Conservation (phyloP, 2,329 filamentous ascomycete genomes). For the Bipolaris victoriae region DNA sequence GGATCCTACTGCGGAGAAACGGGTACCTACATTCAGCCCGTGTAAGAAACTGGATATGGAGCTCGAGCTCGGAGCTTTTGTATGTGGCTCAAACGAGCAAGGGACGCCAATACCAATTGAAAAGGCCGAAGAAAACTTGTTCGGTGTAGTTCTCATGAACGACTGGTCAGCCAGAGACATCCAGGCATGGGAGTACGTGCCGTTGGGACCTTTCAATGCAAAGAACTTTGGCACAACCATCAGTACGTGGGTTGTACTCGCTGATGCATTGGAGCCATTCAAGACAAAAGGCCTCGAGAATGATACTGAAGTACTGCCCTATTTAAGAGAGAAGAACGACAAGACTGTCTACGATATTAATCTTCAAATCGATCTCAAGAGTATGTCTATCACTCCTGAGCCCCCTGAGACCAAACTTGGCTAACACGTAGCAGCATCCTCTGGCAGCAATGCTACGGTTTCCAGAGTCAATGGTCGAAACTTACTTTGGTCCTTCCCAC, state of each 20-base stretch:
- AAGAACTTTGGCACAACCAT: slow-evolving; percentile 85
- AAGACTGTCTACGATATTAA: slow-evolving; percentile 72
- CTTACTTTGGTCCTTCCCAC: slow-evolving; percentile 80
- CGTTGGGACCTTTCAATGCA: slow-evolving; percentile 79
- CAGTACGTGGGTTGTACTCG: slow-evolving; percentile 78
- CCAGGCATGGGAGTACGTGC: slow-evolving; percentile 84
- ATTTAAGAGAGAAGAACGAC: slow-evolving; percentile 66
- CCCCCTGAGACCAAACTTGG: not conserved
- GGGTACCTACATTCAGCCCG: slow-evolving; percentile 67
- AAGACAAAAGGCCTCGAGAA: slow-evolving; percentile 61
- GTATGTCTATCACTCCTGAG: slow-evolving; percentile 30
- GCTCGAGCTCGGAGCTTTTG: slow-evolving; percentile 78
- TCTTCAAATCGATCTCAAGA: slow-evolving; percentile 68
- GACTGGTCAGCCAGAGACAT: slow-evolving; percentile 87
- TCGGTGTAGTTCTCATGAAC: slow-evolving; percentile 82
- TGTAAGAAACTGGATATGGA: slow-evolving; percentile 77
- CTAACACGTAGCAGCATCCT: slow-evolving; percentile 45
- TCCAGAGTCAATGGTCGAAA: slow-evolving; percentile 67
- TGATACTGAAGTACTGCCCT: slow-evolving; percentile 63
- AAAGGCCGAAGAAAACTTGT: slow-evolving; percentile 73
- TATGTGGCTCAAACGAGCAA: slow-evolving; percentile 68
- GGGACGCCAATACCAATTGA: slow-evolving; percentile 68
- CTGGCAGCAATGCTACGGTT: slow-evolving; percentile 63
- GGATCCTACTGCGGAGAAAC: slow-evolving; percentile 66
- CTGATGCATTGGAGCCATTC: slow-evolving; percentile 76